phyloP scores from a whole-genome alignment of 2,329 filamentous ascomycete species.

The Trichophaea hybrida region DNA sequence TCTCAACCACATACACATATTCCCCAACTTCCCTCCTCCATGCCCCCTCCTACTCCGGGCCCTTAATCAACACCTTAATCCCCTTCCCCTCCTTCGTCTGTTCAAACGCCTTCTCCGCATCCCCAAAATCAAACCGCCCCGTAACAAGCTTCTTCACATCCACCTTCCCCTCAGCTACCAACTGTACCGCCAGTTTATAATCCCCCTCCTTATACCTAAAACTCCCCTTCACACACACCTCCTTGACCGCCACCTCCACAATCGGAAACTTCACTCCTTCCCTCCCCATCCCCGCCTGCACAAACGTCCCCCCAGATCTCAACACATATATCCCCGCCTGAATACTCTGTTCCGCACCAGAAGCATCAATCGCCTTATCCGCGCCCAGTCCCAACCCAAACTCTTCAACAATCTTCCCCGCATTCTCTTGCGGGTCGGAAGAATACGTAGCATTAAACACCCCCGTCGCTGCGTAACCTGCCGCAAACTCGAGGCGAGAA shows the following conservation, averaged over 20 bases:
- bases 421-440: constrained; percentile 52
- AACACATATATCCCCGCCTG: constrained; percentile 59
- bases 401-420: constrained; percentile 48
- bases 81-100: constrained; percentile 73
- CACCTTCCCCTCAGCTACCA: constrained; percentile 59
- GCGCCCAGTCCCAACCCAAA: constrained; percentile 50
- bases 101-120: constrained; percentile 75
- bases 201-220: constrained; percentile 85
- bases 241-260: constrained; percentile 76
- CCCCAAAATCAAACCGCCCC: constrained; percentile 58
- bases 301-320: constrained; percentile 57
- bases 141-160: constrained; percentile 66
- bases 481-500: constrained; percentile 64
- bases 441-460: constrained; percentile 51
- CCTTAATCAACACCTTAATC: constrained; percentile 54
- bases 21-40: no score
- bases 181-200: constrained; percentile 67
- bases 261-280: constrained; percentile 82
- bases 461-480: constrained; percentile 43
- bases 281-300: constrained; percentile 84
- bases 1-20: no score
- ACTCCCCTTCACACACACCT: constrained; percentile 70
- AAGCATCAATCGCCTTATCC: constrained; percentile 68
- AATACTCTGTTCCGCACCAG: constrained; percentile 63
- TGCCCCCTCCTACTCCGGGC: constrained; percentile 40